These are phyloP conservation scores for Cercophora sp. DNA, from an alignment of 495 filamentous ascomycete species.

Conservation along the genomic window DNA sequence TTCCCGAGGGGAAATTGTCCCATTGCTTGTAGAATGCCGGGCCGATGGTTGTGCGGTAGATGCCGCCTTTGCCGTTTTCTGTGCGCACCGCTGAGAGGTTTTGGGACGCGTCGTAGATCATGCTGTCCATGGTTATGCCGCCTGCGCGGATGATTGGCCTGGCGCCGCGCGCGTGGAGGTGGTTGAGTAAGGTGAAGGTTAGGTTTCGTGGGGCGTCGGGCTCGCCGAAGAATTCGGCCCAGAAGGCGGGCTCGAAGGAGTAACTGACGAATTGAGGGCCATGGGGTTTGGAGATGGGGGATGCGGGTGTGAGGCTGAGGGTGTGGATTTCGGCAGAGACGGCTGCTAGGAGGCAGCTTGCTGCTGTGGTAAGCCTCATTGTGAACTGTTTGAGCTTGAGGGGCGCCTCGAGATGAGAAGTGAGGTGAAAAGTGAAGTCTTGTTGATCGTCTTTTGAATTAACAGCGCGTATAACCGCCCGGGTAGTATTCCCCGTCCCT, in stretches of 20 bases:
- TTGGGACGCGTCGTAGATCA: slow-evolving; percentile 14
- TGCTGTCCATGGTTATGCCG: slow-evolving; percentile 25
- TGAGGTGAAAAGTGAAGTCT: too few relatives aligned
- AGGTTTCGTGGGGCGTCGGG: slow-evolving; percentile 15
- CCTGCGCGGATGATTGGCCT: slow-evolving; percentile 21
- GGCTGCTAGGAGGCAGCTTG: background rate
- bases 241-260: slow-evolving; percentile 24
- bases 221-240: slow-evolving; percentile 26
- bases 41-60: slow-evolving; percentile 20
- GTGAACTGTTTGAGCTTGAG: background rate
- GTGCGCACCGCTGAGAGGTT: slow-evolving; percentile 16
- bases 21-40: slow-evolving; percentile 20
- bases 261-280: slow-evolving; percentile 20
- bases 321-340: background rate
- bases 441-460: background rate
- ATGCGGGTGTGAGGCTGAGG: slow-evolving; percentile 1
- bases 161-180: slow-evolving; percentile 18
- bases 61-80: slow-evolving; percentile 21
- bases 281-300: slow-evolving; percentile 20
- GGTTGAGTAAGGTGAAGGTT: slow-evolving; percentile 19
- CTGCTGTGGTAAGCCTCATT: background rate
- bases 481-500: too few relatives aligned
- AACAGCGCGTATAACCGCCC: background rate
- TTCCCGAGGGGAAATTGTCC: slow-evolving; percentile 21
- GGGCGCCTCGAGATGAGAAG: too few relatives aligned